Conservation (phyloP, 495 filamentous ascomycete species). For the Aspergillus panamensis region DNA sequence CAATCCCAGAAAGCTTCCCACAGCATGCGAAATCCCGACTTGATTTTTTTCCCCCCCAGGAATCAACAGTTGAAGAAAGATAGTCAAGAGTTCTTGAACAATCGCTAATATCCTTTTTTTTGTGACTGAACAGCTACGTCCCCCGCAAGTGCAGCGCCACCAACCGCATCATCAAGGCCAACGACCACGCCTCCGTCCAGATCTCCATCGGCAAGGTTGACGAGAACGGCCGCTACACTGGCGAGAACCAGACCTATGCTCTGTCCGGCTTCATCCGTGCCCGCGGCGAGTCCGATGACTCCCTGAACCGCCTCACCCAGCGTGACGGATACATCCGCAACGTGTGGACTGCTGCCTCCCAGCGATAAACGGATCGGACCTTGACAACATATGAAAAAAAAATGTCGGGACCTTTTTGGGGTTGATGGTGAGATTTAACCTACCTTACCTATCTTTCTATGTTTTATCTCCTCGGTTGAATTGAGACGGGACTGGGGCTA, state of each 20-base stretch:
- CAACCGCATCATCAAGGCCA: constrained; percentile 98
- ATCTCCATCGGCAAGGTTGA: constrained; percentile 88
- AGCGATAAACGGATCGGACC: constrained; percentile 53
- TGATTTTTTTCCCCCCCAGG: not conserved
- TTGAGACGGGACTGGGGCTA: not conserved
- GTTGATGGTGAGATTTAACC: not conserved
- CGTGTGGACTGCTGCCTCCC: constrained; percentile 78
- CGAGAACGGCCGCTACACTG: constrained; percentile 93
- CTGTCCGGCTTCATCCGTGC: constrained; percentile 96
- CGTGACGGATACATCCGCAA: constrained; percentile 92
- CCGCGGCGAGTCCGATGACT: constrained; percentile 97
- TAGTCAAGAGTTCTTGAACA: too few relatives aligned
- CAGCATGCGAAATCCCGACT: too few relatives aligned
- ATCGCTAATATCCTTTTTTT: not conserved
- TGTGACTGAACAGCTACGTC: constrained; percentile 68
- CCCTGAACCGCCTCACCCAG: constrained; percentile 91
- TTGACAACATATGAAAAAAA: constrained; percentile 1
- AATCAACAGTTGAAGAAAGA: too few relatives aligned
- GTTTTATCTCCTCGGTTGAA: too few relatives aligned
- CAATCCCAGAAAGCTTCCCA: too few relatives aligned
- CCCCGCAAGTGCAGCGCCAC: constrained; percentile 96
- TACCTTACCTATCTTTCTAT: too few relatives aligned
- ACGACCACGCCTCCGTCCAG: constrained; percentile 93
- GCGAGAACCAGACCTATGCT: constrained; percentile 95
- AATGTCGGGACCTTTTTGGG: not conserved